Percentiles rank a stretch among this genome's conserved stretches.
phyloP scores from a whole-genome alignment of 2,329 filamentous ascomycete species.

The Emmonsiellopsis sp. region DNA sequence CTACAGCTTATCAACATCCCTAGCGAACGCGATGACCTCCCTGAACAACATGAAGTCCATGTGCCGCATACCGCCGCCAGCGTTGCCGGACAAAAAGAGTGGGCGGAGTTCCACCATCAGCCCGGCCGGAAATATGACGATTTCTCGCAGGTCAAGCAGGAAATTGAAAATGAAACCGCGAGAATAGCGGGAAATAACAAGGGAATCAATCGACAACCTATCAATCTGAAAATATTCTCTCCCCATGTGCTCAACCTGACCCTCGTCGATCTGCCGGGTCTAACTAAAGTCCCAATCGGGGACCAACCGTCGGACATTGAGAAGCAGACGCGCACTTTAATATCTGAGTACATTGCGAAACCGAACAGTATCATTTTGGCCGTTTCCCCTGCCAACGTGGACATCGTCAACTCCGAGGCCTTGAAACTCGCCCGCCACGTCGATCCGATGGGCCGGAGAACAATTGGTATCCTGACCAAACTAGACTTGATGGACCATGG shows the following conservation, averaged over 20 bases:
- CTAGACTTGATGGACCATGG: slow-evolving; percentile 98
- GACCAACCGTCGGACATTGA: slow-evolving; percentile 97
- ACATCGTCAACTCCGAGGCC: slow-evolving; percentile 96
- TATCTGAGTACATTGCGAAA: slow-evolving; percentile 97
- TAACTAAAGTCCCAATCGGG: slow-evolving; percentile 97
- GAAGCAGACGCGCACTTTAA: slow-evolving; percentile 93
- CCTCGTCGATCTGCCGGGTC: slow-evolving; percentile 84
- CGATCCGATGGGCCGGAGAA: slow-evolving; percentile 84
- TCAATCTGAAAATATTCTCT: slow-evolving; percentile 98
- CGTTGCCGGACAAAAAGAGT: slow-evolving; percentile 58
- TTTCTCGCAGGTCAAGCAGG: slow-evolving; percentile 85
- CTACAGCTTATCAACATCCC: slow-evolving; percentile 97
- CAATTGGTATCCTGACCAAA: slow-evolving; percentile 95
- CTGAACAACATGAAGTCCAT: slow-evolving; percentile 54
- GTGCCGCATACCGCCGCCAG: slow-evolving; percentile 69
- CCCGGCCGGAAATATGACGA: slow-evolving; percentile 82
- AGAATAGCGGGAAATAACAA: slow-evolving; percentile 95
- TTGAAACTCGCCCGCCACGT: slow-evolving; percentile 95
- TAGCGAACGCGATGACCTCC: slow-evolving; percentile 58
- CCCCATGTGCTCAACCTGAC: slow-evolving; percentile 94
- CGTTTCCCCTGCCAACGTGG: slow-evolving; percentile 94
- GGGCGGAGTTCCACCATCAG: slow-evolving; percentile 96
- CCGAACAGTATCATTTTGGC: slow-evolving; percentile 97
- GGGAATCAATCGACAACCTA: slow-evolving; percentile 93
- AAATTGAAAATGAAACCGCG: slow-evolving; percentile 94